A percentile compares a stretch with the other conserved stretches of the same genome.
These are phyloP conservation scores for Dendrostoma leiphaemia DNA, from an alignment of 2,329 filamentous ascomycete genomes.

Conservation along the genomic window DNA sequence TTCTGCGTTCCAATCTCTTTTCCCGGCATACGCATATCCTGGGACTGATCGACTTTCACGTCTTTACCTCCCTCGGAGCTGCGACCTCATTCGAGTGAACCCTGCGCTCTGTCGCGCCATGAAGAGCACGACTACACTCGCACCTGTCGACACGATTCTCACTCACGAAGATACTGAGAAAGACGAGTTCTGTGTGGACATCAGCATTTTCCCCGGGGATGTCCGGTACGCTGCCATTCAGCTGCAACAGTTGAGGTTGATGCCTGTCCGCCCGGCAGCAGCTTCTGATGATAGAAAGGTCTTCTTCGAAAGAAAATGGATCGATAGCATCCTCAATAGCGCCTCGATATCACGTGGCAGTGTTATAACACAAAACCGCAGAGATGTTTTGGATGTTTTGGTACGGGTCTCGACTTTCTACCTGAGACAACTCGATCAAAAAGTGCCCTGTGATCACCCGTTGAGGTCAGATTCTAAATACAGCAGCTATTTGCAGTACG, in stretches of 20 bases:
- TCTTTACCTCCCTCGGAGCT: conserved; percentile 7
- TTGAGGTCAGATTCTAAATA: not conserved
- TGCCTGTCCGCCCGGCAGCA: not conserved
- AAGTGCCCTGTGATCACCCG: not conserved
- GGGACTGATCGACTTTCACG: conserved; percentile 1
- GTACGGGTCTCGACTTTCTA: conserved; percentile 1
- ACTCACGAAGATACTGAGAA: not conserved
- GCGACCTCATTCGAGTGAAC: conserved; percentile 4
- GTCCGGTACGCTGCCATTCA: conserved; percentile 7
- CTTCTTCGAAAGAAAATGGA: not conserved
- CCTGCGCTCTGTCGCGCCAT: not conserved
- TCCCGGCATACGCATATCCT: conserved; percentile 5
- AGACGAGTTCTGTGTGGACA: conserved; percentile 5
- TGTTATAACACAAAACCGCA: not conserved
- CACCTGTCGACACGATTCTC: not conserved
- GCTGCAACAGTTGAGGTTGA: not conserved
- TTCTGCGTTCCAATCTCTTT: conserved; percentile 8
- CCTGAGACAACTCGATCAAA: not conserved
- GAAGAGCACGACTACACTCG: not conserved
- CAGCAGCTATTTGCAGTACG: not conserved
- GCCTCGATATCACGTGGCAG: not conserved
- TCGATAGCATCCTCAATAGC: not conserved
- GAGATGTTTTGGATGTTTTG: not conserved
- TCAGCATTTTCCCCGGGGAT: conserved; percentile 10
- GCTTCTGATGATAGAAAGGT: not conserved